These are phyloP conservation scores for Otatea glauca DNA, from an alignment of 176 grass and related monocot genomes.

Conservation along the genomic window DNA sequence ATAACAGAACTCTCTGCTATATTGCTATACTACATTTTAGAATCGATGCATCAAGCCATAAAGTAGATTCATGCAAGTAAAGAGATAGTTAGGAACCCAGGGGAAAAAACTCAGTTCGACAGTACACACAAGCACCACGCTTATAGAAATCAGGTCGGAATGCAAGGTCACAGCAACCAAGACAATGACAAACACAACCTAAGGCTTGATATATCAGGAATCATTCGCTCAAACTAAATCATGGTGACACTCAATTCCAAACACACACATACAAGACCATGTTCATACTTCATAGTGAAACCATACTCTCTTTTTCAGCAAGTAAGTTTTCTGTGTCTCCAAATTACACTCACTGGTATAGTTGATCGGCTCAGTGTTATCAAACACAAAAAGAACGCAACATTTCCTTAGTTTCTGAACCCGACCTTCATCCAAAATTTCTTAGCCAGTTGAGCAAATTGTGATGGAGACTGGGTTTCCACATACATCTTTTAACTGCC, in stretches of 20 bases:
- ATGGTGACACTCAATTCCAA: not conserved
- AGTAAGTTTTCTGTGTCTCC: not conserved
- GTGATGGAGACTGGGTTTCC: not conserved
- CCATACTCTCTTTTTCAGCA: not conserved
- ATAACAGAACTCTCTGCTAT: not conserved
- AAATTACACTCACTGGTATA: not conserved
- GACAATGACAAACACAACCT: no score
- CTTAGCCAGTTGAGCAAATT: not conserved
- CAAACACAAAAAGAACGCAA: not conserved
- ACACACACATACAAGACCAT: not conserved
- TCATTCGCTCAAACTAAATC: not conserved
- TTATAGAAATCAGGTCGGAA: not conserved
- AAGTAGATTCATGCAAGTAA: not conserved
- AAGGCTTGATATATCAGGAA: no score
- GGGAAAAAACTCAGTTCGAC: not conserved
- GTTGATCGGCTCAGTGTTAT: not conserved
- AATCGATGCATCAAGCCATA: constrained; percentile 22
- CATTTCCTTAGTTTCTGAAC: not conserved
- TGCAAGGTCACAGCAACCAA: not conserved
- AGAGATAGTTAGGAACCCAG: not conserved
- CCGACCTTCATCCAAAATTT: no score
- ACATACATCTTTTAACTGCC: not conserved
- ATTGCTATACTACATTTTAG: not conserved
- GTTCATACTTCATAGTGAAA: not conserved
- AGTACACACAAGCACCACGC: not conserved